Evolutionary conservation across 2,329 filamentous ascomycete species (phyloP).

Genomic region (Helotiales sp.): DNA sequence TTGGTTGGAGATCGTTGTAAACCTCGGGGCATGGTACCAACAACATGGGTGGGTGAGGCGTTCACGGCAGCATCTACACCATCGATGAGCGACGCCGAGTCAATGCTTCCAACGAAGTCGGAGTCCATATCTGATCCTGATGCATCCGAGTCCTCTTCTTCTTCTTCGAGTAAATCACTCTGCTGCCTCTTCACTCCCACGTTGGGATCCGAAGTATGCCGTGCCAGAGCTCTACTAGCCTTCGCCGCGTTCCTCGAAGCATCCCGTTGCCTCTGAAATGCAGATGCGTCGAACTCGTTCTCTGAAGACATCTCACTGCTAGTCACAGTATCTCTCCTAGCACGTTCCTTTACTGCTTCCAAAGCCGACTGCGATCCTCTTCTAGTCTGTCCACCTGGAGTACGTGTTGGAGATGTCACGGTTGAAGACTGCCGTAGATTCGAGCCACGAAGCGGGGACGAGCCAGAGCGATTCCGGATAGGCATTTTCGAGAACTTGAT

Average conservation of each 20-base stretch:
- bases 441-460: conserved; percentile 79
- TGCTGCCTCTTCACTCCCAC: conserved; percentile 41
- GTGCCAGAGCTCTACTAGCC: conserved; percentile 56
- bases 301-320: conserved; percentile 85
- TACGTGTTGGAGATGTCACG: conserved; percentile 74
- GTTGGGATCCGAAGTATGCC: conserved; percentile 57
- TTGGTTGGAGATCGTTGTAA: conserved; percentile 67
- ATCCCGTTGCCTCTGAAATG: conserved; percentile 67
- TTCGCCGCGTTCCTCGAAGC: conserved; percentile 63
- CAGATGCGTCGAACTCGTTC: conserved; percentile 73
- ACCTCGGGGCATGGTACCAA: conserved; percentile 67
- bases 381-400: conserved; percentile 51
- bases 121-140: conserved; percentile 67
- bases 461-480: conserved; percentile 81
- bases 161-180: conserved; percentile 56
- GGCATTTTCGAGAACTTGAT: conserved; percentile 98
- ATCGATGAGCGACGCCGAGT: conserved; percentile 74
- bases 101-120: conserved; percentile 69
- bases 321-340: conserved; percentile 76
- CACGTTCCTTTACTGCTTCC: conserved; percentile 71
- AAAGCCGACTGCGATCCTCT: conserved; percentile 74
- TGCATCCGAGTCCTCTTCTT: conserved; percentile 60
- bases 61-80: conserved; percentile 63
- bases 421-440: conserved; percentile 63
- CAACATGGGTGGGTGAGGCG: conserved; percentile 61